Evolutionary conservation across 2,329 filamentous ascomycete species (phyloP).

Genomic region (Macrophomina phaseolina): DNA sequence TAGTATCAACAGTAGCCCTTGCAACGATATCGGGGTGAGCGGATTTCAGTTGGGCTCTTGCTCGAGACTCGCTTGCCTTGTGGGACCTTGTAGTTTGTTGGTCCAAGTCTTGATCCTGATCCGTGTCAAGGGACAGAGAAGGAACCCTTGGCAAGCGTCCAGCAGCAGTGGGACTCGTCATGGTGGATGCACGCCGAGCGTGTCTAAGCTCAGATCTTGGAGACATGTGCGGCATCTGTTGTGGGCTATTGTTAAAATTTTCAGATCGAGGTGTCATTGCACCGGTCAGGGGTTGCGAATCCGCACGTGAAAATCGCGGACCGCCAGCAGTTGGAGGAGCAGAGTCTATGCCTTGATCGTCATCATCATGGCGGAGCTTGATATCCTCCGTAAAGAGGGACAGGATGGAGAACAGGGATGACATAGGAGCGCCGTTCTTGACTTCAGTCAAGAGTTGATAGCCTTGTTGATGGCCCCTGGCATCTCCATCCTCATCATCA

Average conservation of each 20-base stretch:
- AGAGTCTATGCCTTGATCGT: slow-evolving; percentile 62
- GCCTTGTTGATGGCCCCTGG: slow-evolving; percentile 68
- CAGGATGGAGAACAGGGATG: slow-evolving; percentile 95
- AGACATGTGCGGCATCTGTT: slow-evolving; percentile 38
- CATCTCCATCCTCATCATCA: slow-evolving; percentile 54
- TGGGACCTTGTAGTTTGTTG: slow-evolving; percentile 28
- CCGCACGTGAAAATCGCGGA: slow-evolving; percentile 29
- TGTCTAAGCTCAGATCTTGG: slow-evolving; percentile 32
- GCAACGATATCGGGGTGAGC: slow-evolving; percentile 97
- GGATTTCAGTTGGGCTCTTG: slow-evolving; percentile 64
- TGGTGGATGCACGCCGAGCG: slow-evolving; percentile 32
- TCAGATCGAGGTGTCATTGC: slow-evolving; percentile 45
- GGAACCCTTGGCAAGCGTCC: slow-evolving; percentile 66
- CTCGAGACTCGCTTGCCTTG: slow-evolving; percentile 33
- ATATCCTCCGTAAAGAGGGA: slow-evolving; percentile 97
- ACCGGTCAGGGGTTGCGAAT: slow-evolving; percentile 29
- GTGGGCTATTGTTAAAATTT: slow-evolving; percentile 44
- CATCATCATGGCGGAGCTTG: slow-evolving; percentile 70
- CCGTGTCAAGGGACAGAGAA: slow-evolving; percentile 71
- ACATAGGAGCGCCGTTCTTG: slow-evolving; percentile 98
- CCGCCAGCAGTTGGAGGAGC: slow-evolving; percentile 35
- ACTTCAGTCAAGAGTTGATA: slow-evolving; percentile 97
- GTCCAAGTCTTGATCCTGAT: background rate
- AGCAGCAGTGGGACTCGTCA: slow-evolving; percentile 43
- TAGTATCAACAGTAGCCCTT: slow-evolving; percentile 94